Evolutionary conservation across 768 basidiomycete genomes (phyloP).

Genomic region (Roridomyces roridus): DNA sequence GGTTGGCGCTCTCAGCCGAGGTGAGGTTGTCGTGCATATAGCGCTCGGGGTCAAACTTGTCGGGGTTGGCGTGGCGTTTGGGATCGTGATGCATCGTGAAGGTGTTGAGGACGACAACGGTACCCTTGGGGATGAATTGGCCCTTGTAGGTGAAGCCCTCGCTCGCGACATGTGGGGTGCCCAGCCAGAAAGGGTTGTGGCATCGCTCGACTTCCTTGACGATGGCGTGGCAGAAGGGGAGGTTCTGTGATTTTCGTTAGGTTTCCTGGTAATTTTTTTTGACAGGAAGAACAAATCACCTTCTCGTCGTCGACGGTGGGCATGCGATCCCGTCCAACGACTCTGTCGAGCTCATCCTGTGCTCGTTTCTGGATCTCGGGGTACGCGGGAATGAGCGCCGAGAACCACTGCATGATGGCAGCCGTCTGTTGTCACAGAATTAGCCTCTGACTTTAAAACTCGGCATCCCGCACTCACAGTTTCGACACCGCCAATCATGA

Average conservation of each 20-base stretch:
- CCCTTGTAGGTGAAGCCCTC: constrained; percentile 49
- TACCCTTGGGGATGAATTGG: constrained; percentile 46
- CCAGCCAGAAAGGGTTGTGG: constrained; percentile 46
- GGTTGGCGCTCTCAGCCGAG: constrained; percentile 50
- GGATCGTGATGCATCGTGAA: constrained; percentile 46
- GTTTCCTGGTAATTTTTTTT: neutral
- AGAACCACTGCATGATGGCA: constrained; percentile 32
- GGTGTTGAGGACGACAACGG: constrained; percentile 45
- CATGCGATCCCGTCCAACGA: constrained; percentile 29
- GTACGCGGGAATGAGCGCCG: constrained; percentile 28
- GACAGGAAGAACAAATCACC: neutral
- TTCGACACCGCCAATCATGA: constrained; percentile 38
- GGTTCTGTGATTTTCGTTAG: neutral
- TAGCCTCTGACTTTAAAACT: neutral
- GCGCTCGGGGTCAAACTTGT: constrained; percentile 46
- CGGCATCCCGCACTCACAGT: constrained; percentile 26
- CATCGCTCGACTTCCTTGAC: constrained; percentile 39
- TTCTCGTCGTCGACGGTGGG: constrained; percentile 29
- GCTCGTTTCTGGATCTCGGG: constrained; percentile 23
- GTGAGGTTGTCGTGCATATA: constrained; percentile 46
- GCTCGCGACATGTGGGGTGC: constrained; percentile 40
- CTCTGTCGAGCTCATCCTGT: constrained; percentile 24
- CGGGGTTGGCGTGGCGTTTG: constrained; percentile 46
- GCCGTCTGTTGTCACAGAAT: constrained; percentile 17
- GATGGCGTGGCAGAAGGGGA: constrained; percentile 35